Base-by-base conservation (phyloP, 768 basidiomycete genomes). In the Podaxis carcinomalis region DNA sequence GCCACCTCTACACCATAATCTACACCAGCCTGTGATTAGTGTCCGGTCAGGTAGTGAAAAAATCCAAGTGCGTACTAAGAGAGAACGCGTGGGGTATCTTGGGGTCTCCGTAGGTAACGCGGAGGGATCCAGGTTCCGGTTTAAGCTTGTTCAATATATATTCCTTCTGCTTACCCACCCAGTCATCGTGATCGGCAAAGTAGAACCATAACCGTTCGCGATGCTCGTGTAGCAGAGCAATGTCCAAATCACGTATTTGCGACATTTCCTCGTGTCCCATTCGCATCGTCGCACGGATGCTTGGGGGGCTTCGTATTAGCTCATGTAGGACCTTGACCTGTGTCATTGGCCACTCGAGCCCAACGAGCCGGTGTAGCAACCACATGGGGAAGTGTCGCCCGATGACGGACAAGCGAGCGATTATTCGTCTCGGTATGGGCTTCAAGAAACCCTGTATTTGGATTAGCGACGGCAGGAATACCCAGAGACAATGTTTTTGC, bases 211-310 rank as follows among this genome's bases (percentile, higher is more conserved):
- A 66, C 50, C 76, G 72, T 44, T 74, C 62, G 40, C 69, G 68
- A 52, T 81, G 74, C 49, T 76, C 62, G 19, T 74, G 65, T n/a
- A 85, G 73, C 55, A 83, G 69, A 0, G 65, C 67, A 16, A 72
- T 37, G 65, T 92, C 88, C 3, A 86, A 73, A 6, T 74, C 79
- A 35, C 69, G 75, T 51, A 93, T 86, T 1, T 68, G 72, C 16
- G 73, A 69, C 88, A 92, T 90, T 73, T 92, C 90, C 28, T 88
- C 84, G 50, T 83, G 67, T 1, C 85, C 88, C 80, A 91, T 86
- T 27, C 72, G 73, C 46, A 92, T 69, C 5, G 80, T 74, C 4
- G 87, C 80, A 49, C 75, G 75, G 36, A 90, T 79, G 27, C 78
- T 75, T 2, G 69, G 64, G 0, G 84, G 83, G 2, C 84, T 87